phyloP scores from a whole-genome alignment of 2,329 filamentous ascomycete genomes.

The Fusarium keratoplasticum region DNA sequence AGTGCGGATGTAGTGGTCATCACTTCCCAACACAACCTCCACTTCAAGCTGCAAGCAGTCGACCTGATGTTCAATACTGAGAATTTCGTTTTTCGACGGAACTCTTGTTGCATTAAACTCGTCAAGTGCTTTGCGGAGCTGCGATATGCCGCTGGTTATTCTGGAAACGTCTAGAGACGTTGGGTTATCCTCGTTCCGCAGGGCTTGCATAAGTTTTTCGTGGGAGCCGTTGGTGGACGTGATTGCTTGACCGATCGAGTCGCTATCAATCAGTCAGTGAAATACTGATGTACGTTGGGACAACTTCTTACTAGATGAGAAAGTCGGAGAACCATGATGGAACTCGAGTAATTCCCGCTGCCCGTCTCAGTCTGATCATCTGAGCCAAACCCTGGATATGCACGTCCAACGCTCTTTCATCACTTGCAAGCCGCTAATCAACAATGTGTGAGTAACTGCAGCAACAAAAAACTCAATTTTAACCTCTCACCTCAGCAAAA shows the following conservation, averaged over 20 bases:
- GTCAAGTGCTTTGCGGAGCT: conserved; percentile 1
- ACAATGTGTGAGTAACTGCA: background rate
- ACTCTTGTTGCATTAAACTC: background rate
- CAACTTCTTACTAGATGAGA: conserved; percentile 10
- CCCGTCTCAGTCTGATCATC: conserved; percentile 20
- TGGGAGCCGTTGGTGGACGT: background rate
- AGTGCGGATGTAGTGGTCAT: conserved; percentile 22
- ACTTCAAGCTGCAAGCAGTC: conserved; percentile 15
- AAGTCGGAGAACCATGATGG: conserved; percentile 27
- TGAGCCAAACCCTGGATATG: conserved; percentile 31
- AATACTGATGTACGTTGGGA: background rate
- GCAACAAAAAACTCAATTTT: fast-evolving
- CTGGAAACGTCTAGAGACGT: background rate
- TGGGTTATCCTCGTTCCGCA: conserved; percentile 7
- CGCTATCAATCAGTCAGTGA: background rate
- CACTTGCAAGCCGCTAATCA: conserved; percentile 27
- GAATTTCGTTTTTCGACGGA: background rate
- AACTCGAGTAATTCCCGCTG: background rate
- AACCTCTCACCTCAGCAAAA: conserved; percentile 20
- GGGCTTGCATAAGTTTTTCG: conserved; percentile 24
- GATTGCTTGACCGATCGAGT: conserved; percentile 28
- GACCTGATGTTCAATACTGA: conserved; percentile 9
- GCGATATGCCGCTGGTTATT: background rate
- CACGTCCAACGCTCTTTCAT: conserved; percentile 12
- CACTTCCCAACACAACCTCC: conserved; percentile 2